These are phyloP conservation scores for Trichoderma koningii DNA, from an alignment of 2,329 filamentous ascomycete genomes.

Conservation along the genomic window DNA sequence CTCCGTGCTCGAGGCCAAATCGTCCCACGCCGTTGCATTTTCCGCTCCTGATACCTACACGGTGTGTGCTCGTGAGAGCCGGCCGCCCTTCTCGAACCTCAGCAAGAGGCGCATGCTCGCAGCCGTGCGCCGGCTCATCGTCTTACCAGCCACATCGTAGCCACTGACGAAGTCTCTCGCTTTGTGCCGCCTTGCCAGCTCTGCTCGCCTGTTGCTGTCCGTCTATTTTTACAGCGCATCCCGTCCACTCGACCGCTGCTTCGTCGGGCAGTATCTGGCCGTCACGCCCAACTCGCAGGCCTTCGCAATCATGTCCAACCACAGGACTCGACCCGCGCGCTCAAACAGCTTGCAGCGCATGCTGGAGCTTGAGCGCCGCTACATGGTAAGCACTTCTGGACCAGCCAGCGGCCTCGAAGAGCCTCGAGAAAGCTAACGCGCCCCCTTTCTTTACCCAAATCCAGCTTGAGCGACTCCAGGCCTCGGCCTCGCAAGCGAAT, in stretches of 20 bases:
- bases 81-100: neutral
- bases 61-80: neutral
- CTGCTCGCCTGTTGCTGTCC: neutral
- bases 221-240: conserved; percentile 24
- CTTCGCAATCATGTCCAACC: conserved; percentile 24
- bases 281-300: conserved; percentile 9
- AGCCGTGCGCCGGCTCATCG: conserved; percentile 11
- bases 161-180: conserved; percentile 25
- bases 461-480: conserved; percentile 32
- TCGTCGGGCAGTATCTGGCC: conserved; percentile 3
- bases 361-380: conserved; percentile 60
- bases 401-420: neutral
- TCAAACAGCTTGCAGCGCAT: conserved; percentile 58
- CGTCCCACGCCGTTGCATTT: neutral
- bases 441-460: neutral
- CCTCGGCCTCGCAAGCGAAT: conserved; percentile 19
- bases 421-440: conserved; percentile 2
- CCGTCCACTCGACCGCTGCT: neutral
- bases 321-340: conserved; percentile 34
- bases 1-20: neutral
- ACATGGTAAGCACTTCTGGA: conserved; percentile 51
- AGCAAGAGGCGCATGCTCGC: conserved; percentile 22
- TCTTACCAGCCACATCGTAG: conserved; percentile 25
- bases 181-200: neutral
- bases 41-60: neutral